Percentiles rank a stretch among this genome's conserved stretches.
These are phyloP conservation scores for Streptanthus diversifolius DNA, from an alignment of 345 rosid species.

Conservation along the genomic window DNA sequence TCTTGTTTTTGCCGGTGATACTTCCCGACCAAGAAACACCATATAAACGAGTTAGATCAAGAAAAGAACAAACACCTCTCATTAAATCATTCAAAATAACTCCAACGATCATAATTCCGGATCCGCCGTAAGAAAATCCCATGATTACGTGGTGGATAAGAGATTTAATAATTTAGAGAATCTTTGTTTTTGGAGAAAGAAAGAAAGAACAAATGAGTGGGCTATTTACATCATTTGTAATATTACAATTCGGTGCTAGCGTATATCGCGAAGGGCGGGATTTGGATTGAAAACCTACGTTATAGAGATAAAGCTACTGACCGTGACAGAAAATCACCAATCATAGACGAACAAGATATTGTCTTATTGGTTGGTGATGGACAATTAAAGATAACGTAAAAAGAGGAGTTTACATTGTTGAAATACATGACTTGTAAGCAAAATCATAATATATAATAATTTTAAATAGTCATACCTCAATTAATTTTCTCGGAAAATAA, in stretches of 20 bases:
- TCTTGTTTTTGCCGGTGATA: not conserved
- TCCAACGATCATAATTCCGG: constrained; percentile 28
- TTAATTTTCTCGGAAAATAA: not conserved
- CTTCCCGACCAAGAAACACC: not conserved
- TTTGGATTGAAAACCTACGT: constrained; percentile 15
- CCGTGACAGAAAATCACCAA: constrained; percentile 5
- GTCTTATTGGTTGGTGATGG: constrained; percentile 20
- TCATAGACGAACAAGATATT: not conserved
- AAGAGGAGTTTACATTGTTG: not conserved
- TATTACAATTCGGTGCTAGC: constrained; percentile 6
- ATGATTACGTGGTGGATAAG: not conserved
- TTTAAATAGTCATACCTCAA: not conserved
- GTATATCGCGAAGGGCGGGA: constrained; percentile 22
- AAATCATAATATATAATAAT: not conserved
- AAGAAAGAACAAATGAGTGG: not conserved
- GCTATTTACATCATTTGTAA: constrained; percentile 9
- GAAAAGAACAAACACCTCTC: constrained; percentile 2
- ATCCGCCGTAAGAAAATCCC: constrained; percentile 26
- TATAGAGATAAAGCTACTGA: constrained; percentile 11
- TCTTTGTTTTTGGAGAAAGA: constrained; percentile 1
- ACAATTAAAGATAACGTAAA: not conserved
- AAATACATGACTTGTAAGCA: constrained; percentile 24
- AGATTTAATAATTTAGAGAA: not conserved
- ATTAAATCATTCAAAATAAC: constrained; percentile 24
- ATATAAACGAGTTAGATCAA: constrained; percentile 8